Conservation (phyloP, 2,329 filamentous ascomycete genomes). For the Dothidotthia symphoricarpi region DNA sequence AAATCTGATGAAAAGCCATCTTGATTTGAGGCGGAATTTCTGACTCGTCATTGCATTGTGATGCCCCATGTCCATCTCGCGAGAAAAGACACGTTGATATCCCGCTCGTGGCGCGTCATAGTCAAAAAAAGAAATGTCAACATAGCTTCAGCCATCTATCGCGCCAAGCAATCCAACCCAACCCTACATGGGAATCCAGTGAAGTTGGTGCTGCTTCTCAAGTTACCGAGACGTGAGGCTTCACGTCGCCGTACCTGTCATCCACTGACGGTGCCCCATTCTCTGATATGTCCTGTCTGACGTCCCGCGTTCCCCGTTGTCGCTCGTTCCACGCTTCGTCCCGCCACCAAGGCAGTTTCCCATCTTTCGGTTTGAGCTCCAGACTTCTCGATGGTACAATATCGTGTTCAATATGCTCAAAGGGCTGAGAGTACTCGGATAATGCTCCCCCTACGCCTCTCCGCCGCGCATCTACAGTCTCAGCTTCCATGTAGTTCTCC, state of each 20-base stretch:
- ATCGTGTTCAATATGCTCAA: conserved; percentile 41
- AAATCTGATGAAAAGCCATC: too few species aligned
- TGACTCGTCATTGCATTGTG: too few species aligned
- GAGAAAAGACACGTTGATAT: too few species aligned
- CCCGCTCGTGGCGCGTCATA: too few species aligned
- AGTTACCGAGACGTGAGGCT: too few species aligned
- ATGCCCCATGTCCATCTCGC: too few species aligned
- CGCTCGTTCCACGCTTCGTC: conserved; percentile 20
- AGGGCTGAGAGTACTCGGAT: conserved; percentile 28
- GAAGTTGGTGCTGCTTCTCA: too few species aligned
- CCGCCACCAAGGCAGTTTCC: conserved; percentile 38
- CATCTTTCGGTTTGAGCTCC: conserved; percentile 20
- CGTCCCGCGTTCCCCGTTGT: conserved; percentile 1
- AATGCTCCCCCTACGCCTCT: conserved; percentile 37
- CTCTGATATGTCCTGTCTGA: conserved; percentile 1
- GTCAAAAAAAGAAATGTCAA: too few species aligned
- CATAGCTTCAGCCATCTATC: too few species aligned
- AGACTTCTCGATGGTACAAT: conserved; percentile 34
- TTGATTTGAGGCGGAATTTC: too few species aligned
- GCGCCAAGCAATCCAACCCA: too few species aligned
- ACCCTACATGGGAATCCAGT: too few species aligned
- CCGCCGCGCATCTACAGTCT: conserved; percentile 50
- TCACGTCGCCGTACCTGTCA: neutral
- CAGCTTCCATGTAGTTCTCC: conserved; percentile 71
- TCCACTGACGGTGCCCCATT: conserved; percentile 7